Percentiles rank a stretch among this genome's conserved stretches.
phyloP scores from a whole-genome alignment of 805 yeast genomes.

The Saccharomycopsis fermentans region DNA sequence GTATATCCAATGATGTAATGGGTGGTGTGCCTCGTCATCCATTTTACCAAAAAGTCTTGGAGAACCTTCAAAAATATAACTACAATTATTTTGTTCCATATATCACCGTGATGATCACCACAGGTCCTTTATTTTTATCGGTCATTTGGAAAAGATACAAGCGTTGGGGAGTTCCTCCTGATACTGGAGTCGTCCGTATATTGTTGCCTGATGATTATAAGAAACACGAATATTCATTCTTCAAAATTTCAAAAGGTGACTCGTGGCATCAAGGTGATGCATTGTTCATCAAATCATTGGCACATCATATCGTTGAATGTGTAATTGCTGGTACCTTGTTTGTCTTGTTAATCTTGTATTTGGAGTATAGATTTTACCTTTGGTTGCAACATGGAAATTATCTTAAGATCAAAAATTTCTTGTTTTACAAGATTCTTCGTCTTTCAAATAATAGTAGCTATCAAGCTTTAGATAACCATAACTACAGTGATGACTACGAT shows the following conservation, averaged over 20 bases:
- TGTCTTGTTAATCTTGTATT: constrained; percentile 37
- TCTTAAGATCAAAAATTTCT: constrained; percentile 8
- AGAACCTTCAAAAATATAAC: constrained; percentile 51
- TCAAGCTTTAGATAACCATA: not conserved
- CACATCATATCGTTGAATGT: constrained; percentile 62
- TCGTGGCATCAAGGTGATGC: constrained; percentile 94
- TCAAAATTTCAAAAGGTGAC: constrained; percentile 70
- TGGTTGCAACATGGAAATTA: constrained; percentile 28
- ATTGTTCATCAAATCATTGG: constrained; percentile 59
- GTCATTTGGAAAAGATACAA: constrained; percentile 83
- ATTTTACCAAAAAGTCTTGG: constrained; percentile 62
- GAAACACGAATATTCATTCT: constrained; percentile 49
- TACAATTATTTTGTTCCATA: constrained; percentile 77
- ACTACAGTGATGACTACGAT: constrained; percentile 3
- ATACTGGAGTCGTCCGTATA: constrained; percentile 54
- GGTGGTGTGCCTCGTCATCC: constrained; percentile 84
- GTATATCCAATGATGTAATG: constrained; percentile 89
- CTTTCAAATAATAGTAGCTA: constrained; percentile 1
- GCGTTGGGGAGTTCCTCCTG: constrained; percentile 59
- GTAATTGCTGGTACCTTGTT: constrained; percentile 60
- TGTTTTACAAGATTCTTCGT: not conserved
- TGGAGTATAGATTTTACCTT: constrained; percentile 38
- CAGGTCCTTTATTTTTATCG: constrained; percentile 83
- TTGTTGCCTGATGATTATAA: constrained; percentile 69
- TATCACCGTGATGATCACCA: constrained; percentile 83